Percentiles rank a stretch among this genome's conserved stretches.
These are phyloP conservation scores for Saturnispora kantuleensis DNA, from an alignment of 805 yeast species.

Conservation along the genomic window DNA sequence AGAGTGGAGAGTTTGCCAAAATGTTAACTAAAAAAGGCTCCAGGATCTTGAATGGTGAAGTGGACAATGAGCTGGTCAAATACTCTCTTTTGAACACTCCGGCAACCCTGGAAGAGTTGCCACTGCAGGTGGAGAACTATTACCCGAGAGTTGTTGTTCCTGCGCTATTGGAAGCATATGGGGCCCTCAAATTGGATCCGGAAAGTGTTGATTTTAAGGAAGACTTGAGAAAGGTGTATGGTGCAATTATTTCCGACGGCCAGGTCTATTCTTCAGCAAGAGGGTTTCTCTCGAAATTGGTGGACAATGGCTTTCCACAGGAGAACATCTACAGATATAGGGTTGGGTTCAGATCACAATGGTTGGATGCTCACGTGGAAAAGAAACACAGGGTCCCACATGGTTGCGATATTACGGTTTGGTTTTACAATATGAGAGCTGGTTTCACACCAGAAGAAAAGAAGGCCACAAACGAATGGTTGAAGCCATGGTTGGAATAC, in stretches of 20 bases:
- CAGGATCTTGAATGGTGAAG: constrained; percentile 12
- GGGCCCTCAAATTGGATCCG: constrained; percentile 13
- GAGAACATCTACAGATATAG: constrained; percentile 25
- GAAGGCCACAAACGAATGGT: constrained; percentile 18
- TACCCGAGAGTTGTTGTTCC: constrained; percentile 26
- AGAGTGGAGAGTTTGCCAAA: constrained; percentile 17
- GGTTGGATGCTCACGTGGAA: constrained; percentile 15
- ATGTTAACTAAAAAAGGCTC: constrained; percentile 4
- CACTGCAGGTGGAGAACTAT: constrained; percentile 27
- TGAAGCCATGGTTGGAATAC: constrained; percentile 25
- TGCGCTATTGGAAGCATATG: constrained; percentile 15
- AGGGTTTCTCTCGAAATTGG: constrained; percentile 26
- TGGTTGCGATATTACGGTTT: constrained; percentile 27
- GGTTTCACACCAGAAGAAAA: constrained; percentile 23
- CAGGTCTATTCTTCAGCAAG: constrained; percentile 31
- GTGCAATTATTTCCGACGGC: constrained; percentile 30
- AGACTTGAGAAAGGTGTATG: constrained; percentile 21
- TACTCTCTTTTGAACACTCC: constrained; percentile 13
- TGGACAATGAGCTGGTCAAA: constrained; percentile 9
- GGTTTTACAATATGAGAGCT: constrained; percentile 26
- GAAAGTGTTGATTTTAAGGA: constrained; percentile 10
- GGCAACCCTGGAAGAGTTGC: constrained; percentile 24
- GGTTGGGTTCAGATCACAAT: constrained; percentile 22
- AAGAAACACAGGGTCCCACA: constrained; percentile 27
- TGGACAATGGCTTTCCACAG: constrained; percentile 21